phyloP scores from a whole-genome alignment of 495 filamentous ascomycete genomes.

The Annulohypoxylon moriforme region DNA sequence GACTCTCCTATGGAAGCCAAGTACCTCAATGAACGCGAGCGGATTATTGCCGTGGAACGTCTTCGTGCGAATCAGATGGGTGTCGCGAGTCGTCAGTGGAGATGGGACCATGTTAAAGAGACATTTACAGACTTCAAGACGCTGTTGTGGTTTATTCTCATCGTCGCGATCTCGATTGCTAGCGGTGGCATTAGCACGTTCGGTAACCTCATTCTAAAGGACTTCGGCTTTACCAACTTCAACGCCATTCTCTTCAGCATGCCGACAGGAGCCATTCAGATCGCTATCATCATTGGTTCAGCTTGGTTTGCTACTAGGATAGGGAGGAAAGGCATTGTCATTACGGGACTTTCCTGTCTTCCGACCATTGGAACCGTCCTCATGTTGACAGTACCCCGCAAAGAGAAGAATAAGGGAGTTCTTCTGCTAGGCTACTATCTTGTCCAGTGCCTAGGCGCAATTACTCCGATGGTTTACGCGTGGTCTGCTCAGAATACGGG shows the following conservation, averaged over 20 bases:
- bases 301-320: slow-evolving; percentile 60
- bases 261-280: slow-evolving; percentile 67
- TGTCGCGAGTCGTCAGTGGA: slow-evolving; percentile 55
- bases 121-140: slow-evolving; percentile 72
- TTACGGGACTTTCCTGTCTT: slow-evolving; percentile 65
- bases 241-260: slow-evolving; percentile 74
- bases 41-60: slow-evolving; percentile 69
- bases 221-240: slow-evolving; percentile 70
- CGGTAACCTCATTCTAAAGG: slow-evolving; percentile 71
- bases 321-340: slow-evolving; percentile 67
- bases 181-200: slow-evolving; percentile 70
- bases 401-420: slow-evolving; percentile 58
- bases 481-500: slow-evolving; percentile 75
- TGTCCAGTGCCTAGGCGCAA: slow-evolving; percentile 53
- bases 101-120: slow-evolving; percentile 66
- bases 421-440: slow-evolving; percentile 57
- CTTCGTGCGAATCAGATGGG: slow-evolving; percentile 61
- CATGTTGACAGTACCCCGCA: slow-evolving; percentile 66
- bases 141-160: slow-evolving; percentile 72
- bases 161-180: slow-evolving; percentile 58
- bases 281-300: slow-evolving; percentile 56
- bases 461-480: slow-evolving; percentile 71
- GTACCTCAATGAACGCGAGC: slow-evolving; percentile 69
- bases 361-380: slow-evolving; percentile 63
- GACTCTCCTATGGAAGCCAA: slow-evolving; percentile 70